A percentile compares a stretch with the other conserved stretches of the same genome.
Conservation (phyloP, 2,329 filamentous ascomycete genomes). For the Corynespora cassiicola region DNA sequence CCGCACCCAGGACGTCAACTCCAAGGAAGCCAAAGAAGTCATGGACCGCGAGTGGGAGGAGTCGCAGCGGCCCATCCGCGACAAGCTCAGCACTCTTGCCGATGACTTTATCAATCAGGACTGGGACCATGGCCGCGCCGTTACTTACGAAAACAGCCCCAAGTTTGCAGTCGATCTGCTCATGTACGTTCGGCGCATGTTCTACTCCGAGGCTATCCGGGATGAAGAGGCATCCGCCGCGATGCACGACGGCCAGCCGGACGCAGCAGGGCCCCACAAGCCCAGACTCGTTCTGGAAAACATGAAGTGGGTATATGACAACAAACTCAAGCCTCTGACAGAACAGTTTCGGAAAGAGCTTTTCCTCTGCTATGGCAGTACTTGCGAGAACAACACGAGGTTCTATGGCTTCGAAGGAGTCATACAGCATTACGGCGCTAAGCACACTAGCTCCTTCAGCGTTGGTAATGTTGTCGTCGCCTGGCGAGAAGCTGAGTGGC, state of each 20-base stretch:
- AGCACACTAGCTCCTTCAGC: slow-evolving; percentile 76
- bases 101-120: slow-evolving; percentile 71
- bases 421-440: slow-evolving; percentile 83
- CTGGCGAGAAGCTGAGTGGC: slow-evolving; percentile 81
- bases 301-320: slow-evolving; percentile 86
- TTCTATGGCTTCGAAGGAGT: slow-evolving; percentile 79
- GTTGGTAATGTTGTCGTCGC: slow-evolving; percentile 74
- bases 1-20: slow-evolving; percentile 55
- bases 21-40: slow-evolving; percentile 62
- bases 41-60: slow-evolving; percentile 75
- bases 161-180: slow-evolving; percentile 77
- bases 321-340: slow-evolving; percentile 74
- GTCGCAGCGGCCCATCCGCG: slow-evolving; percentile 70
- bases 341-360: slow-evolving; percentile 72
- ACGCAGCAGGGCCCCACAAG: slow-evolving; percentile 52
- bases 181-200: slow-evolving; percentile 70
- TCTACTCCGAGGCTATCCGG: slow-evolving; percentile 66
- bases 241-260: no score
- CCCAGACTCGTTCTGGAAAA: slow-evolving; percentile 77
- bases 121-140: slow-evolving; percentile 69
- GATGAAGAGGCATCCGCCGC: slow-evolving; percentile 53
- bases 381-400: slow-evolving; percentile 69
- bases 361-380: slow-evolving; percentile 72
- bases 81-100: slow-evolving; percentile 69
- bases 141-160: slow-evolving; percentile 68